Evolutionary conservation across 371 early-diverging fungal species (phyloP).

Genomic region (Globomyces sp.): DNA sequence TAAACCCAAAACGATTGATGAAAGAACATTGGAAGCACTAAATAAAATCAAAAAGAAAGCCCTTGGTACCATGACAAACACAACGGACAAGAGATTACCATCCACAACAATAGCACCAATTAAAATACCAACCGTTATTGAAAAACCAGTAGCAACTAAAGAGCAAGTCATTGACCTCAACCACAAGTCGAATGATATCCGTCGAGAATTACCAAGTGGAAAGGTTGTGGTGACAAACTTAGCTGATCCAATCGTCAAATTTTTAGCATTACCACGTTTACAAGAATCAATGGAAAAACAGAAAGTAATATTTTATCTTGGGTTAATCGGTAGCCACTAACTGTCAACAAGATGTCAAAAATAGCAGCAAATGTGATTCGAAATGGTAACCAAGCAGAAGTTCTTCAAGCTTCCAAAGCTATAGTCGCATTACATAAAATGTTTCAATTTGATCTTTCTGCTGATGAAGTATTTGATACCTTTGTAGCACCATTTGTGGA

Average conservation of each 20-base stretch:
- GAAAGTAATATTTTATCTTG: background rate
- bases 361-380: constrained; percentile 16
- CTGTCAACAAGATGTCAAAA: constrained; percentile 9
- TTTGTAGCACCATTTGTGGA: constrained; percentile 14
- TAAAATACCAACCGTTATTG: background rate
- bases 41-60: background rate
- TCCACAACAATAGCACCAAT: background rate
- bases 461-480: constrained; percentile 1
- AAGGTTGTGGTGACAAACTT: background rate
- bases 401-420: constrained; percentile 43
- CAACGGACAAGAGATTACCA: background rate
- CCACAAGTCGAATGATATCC: background rate
- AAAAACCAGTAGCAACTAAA: background rate
- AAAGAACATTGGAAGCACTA: background rate
- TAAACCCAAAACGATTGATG: background rate
- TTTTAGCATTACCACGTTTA: background rate
- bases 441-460: constrained; percentile 25
- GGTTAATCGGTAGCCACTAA: constrained; percentile 7
- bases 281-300: background rate
- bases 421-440: constrained; percentile 39
- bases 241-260: background rate
- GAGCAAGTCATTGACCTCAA: background rate
- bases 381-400: constrained; percentile 34
- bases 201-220: background rate
- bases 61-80: too few species aligned